Base-by-base conservation (phyloP, 345 rosid genomes). In the Salix dunnii region DNA sequence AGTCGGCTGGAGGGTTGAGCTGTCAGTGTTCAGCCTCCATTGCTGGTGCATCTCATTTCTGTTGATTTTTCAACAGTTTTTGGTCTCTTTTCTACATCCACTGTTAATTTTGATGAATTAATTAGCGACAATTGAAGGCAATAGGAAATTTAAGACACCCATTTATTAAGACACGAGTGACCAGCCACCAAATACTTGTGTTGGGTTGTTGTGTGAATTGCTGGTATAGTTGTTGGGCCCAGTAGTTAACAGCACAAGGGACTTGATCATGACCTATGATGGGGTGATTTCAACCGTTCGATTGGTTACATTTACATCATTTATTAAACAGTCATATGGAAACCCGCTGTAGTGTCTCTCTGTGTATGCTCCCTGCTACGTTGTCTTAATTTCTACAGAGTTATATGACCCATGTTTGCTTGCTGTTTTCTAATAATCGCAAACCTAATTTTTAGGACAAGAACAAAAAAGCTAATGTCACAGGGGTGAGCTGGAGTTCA, bases 1-100 rank as follows among this genome's bases (percentile, higher is more conserved):
- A 74, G 81, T 82, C 82, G 83, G 88, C 83, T 70, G 60, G 76
- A 68, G 77, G 71, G 87, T 78, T 82, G 82, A 82, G 81, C 71
- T 80, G 90, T 87, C 90, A 70, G 63, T 51, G 79, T 70, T 72
- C 61, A 33, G 72, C 78, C 80, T 68, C 77, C 80, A 16, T 71
- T 70, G 84, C 78, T 75, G 76, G 68, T 70, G 78, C 74, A 43
- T 62, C 53, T 62, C 53, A 21, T 76, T 40, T 30, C 20, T 36
- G 36, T 33, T 33, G 36, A 33, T 42, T 66, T 30, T 67, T 46
- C 70, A 25, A 20, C 43, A 23, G 55, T 33, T 27, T 70, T 33
- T 35, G 42, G 60, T 63, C 51, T 33, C 23, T 35, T 31, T 49
- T 58, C 18, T 61, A 38, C 27, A 49, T 43, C 68, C 58, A 4